A percentile compares a stretch with the other conserved stretches of the same genome.
Evolutionary conservation across 345 rosid genomes (phyloP).

Genomic region (Citrus australasica): DNA sequence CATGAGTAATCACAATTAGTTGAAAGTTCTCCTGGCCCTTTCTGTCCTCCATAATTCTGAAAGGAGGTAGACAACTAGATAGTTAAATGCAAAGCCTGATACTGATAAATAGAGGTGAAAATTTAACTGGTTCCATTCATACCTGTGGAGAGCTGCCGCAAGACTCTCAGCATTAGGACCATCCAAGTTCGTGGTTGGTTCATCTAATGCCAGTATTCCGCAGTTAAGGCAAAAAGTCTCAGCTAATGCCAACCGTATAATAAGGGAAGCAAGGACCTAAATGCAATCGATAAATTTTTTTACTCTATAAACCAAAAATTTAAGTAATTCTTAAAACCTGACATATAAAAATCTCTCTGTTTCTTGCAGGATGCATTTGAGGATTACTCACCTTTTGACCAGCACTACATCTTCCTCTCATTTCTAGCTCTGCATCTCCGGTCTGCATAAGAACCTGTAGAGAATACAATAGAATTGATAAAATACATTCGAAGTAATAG

Average conservation of each 20-base stretch:
- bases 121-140: slow-evolving; percentile 9
- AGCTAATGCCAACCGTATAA: slow-evolving; percentile 87
- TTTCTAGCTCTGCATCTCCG: slow-evolving; percentile 94
- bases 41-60: slow-evolving; percentile 91
- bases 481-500: neutral
- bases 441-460: slow-evolving; percentile 95
- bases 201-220: slow-evolving; percentile 93
- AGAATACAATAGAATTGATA: slow-evolving; percentile 6
- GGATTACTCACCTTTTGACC: slow-evolving; percentile 77
- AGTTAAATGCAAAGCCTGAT: neutral
- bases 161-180: slow-evolving; percentile 95
- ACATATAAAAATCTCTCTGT: neutral
- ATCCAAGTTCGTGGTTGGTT: slow-evolving; percentile 96
- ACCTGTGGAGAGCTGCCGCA: slow-evolving; percentile 92
- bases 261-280: slow-evolving; percentile 96
- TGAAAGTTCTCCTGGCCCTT: slow-evolving; percentile 98
- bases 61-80: neutral
- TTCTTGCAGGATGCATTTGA: neutral
- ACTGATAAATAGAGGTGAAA: neutral
- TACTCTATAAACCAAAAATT: neutral
- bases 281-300: slow-evolving; percentile 6
- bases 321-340: neutral
- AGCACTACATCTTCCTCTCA: slow-evolving; percentile 99
- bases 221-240: slow-evolving; percentile 97
- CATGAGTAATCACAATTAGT: slow-evolving; percentile 89